phyloP scores from a whole-genome alignment of 345 rosid genomes.

The Dipteronia dyeriana region DNA sequence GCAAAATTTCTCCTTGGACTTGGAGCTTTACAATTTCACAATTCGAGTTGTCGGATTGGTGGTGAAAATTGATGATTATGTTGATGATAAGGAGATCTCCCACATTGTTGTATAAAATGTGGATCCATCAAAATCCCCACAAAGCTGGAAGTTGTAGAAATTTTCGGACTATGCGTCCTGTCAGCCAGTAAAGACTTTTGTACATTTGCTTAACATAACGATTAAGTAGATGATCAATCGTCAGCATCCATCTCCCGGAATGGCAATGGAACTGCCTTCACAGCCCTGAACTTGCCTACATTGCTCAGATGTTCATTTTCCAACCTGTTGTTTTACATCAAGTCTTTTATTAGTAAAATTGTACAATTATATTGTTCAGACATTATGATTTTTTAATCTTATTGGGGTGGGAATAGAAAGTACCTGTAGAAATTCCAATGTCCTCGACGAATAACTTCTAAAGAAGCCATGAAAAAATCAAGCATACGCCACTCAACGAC shows the following conservation, averaged over 20 bases:
- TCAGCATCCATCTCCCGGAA: constrained; percentile 74
- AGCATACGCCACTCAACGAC: constrained; percentile 59
- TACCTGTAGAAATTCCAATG: constrained; percentile 99
- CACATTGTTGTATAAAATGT: constrained; percentile 14
- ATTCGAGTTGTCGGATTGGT: background rate
- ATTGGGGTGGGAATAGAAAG: background rate
- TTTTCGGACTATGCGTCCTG: background rate
- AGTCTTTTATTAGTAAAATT: background rate
- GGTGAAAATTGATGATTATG: constrained; percentile 12
- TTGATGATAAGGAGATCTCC: background rate
- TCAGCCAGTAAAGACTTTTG: constrained; percentile 16
- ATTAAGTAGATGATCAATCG: constrained; percentile 32
- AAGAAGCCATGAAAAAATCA: constrained; percentile 83
- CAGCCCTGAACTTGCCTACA: constrained; percentile 86
- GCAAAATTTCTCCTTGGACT: constrained; percentile 6
- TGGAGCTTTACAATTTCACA: constrained; percentile 17
- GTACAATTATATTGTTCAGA: background rate
- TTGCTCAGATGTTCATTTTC: constrained; percentile 94
- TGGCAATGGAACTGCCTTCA: constrained; percentile 85
- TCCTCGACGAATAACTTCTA: constrained; percentile 89
- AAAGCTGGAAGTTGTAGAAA: background rate
- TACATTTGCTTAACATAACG: constrained; percentile 7
- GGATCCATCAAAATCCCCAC: constrained; percentile 15
- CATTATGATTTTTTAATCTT: background rate
- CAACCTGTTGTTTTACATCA: constrained; percentile 46